Percentiles rank a stretch among this genome's conserved stretches.
phyloP scores from a whole-genome alignment of 2,329 filamentous ascomycete genomes.

The Fusarium sp. region DNA sequence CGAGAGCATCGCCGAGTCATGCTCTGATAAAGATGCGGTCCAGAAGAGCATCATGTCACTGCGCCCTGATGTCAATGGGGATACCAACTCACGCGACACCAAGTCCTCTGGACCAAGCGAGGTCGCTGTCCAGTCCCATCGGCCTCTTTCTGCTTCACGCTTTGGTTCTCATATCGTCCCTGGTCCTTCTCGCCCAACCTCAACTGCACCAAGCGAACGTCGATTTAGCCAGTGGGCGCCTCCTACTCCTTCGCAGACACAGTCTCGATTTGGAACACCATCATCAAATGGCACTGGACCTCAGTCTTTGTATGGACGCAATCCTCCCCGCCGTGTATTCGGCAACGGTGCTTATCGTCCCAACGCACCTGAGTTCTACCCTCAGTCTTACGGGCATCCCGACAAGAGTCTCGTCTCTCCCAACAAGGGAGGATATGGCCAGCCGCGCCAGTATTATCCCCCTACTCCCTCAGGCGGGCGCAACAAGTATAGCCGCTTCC shows the following conservation, averaged over 20 bases:
- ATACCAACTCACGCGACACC: conserved; percentile 20
- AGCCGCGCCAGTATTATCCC: conserved; percentile 44
- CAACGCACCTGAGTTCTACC: conserved; percentile 50
- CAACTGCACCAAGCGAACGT: conserved; percentile 44
- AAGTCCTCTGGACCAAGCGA: conserved; percentile 35
- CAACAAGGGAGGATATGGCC: conserved; percentile 39
- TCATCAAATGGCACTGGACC: conserved; percentile 20
- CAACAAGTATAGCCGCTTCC: conserved; percentile 48
- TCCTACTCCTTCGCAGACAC: conserved; percentile 28
- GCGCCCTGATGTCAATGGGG: conserved; percentile 28
- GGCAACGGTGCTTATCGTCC: conserved; percentile 48
- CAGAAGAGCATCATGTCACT: conserved; percentile 46
- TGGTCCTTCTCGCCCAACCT: conserved; percentile 46
- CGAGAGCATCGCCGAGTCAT: conserved; percentile 47
- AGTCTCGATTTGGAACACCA: conserved; percentile 32
- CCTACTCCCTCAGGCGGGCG: conserved; percentile 47
- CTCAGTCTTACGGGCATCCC: conserved; percentile 38
- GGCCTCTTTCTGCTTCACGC: conserved; percentile 45
- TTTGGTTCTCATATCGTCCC: conserved; percentile 48
- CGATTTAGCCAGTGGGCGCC: conserved; percentile 41
- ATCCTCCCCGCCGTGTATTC: conserved; percentile 47
- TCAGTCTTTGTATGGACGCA: conserved; percentile 31
- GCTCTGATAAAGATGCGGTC: conserved; percentile 44
- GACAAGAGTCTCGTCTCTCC: conserved; percentile 33
- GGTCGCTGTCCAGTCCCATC: conserved; percentile 26